These are phyloP conservation scores for Arthrobotrys sinensis DNA, from an alignment of 2,329 filamentous ascomycete genomes.

Conservation along the genomic window DNA sequence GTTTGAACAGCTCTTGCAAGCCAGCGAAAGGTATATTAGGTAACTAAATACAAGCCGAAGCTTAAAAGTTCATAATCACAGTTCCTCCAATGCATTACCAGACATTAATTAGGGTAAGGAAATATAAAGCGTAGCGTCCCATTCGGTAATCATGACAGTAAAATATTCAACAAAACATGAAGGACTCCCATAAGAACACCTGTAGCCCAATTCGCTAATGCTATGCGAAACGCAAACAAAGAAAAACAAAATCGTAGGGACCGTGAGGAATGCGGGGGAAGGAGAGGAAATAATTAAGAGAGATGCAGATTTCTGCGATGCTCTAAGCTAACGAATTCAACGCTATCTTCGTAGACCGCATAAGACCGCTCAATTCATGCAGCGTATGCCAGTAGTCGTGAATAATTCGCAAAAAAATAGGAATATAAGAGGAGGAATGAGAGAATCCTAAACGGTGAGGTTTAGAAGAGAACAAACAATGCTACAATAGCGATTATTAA, in stretches of 20 bases:
- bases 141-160: constrained; percentile 13
- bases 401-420: not conserved
- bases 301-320: not conserved
- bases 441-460: not conserved
- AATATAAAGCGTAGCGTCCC: constrained; percentile 1
- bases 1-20: not conserved
- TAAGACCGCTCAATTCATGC: constrained; percentile 10
- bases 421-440: constrained; percentile 2
- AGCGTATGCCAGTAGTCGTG: constrained; percentile 5
- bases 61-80: not conserved
- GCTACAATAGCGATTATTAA: constrained; percentile 36
- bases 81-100: constrained; percentile 16
- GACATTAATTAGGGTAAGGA: constrained; percentile 10
- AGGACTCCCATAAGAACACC: constrained; percentile 37
- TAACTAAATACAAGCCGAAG: constrained; percentile 10
- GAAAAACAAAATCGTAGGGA: constrained; percentile 6
- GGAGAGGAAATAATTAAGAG: not conserved
- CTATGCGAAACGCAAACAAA: constrained; percentile 29
- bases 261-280: not conserved
- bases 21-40: constrained; percentile 6
- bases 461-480: constrained; percentile 50
- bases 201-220: constrained; percentile 46
- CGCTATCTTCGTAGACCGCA: constrained; percentile 8
- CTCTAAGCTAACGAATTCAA: constrained; percentile 9
- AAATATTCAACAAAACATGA: constrained; percentile 31